These are phyloP conservation scores for Hygrocybe punicea DNA, from an alignment of 768 basidiomycete genomes.

Conservation along the genomic window DNA sequence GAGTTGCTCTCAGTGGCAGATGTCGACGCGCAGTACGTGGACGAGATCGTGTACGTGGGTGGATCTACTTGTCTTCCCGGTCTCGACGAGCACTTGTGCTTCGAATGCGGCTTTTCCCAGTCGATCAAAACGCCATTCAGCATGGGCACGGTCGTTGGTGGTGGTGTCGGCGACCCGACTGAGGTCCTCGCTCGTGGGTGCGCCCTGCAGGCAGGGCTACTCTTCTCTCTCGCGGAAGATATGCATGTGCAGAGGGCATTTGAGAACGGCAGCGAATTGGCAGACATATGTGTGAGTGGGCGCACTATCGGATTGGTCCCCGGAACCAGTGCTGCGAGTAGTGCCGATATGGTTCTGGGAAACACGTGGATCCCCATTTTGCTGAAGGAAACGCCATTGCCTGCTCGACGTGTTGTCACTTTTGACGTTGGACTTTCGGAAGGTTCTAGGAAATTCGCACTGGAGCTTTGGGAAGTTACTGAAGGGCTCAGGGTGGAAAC, in stretches of 20 bases:
- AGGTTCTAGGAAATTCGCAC: constrained; percentile 47
- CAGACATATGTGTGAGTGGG: constrained; percentile 52
- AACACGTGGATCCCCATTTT: constrained; percentile 67
- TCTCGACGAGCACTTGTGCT: constrained; percentile 55
- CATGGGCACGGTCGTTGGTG: constrained; percentile 63
- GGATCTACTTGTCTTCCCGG: constrained; percentile 74
- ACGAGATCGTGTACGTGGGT: constrained; percentile 79
- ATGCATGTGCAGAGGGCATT: constrained; percentile 54
- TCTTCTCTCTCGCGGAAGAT: constrained; percentile 48
- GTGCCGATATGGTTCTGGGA: constrained; percentile 45
- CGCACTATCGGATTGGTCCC: constrained; percentile 69
- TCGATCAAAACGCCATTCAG: constrained; percentile 63
- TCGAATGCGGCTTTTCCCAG: constrained; percentile 54
- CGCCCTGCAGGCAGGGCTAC: constrained; percentile 66
- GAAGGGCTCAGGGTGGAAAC: constrained; percentile 66
- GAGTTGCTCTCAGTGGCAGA: constrained; percentile 50
- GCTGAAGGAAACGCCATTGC: constrained; percentile 67
- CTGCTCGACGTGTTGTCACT: constrained; percentile 56
- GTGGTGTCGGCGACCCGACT: constrained; percentile 73
- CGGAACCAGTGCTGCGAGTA: constrained; percentile 29
- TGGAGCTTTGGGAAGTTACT: constrained; percentile 76
- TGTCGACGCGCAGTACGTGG: constrained; percentile 63
- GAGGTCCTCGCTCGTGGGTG: constrained; percentile 75
- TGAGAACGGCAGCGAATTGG: constrained; percentile 37
- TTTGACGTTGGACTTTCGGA: constrained; percentile 54